Conservation (phyloP, 805 yeast genomes). For the Monosporozyma unispora region DNA sequence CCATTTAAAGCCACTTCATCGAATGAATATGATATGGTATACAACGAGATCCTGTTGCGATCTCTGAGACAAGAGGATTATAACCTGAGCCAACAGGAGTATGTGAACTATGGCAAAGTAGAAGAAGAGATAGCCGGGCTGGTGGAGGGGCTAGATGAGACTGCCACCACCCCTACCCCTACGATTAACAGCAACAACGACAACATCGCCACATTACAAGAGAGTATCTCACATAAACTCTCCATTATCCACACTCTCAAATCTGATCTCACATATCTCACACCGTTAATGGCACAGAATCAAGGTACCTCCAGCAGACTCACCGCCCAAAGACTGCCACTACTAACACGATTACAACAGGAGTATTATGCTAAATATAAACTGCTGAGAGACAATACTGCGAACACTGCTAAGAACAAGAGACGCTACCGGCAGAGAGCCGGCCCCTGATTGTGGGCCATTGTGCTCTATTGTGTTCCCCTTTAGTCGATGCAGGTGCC, state of each 20-base stretch:
- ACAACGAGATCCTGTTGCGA: conserved; percentile 16
- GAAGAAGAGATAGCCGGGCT: background rate
- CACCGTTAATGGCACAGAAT: conserved; percentile 15
- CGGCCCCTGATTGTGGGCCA: too few relatives aligned
- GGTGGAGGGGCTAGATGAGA: too few relatives aligned
- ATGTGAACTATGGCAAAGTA: conserved; percentile 2
- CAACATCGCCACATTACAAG: background rate
- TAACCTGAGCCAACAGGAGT: background rate
- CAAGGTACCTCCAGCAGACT: conserved; percentile 5
- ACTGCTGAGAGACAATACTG: too few relatives aligned
- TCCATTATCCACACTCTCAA: too few relatives aligned
- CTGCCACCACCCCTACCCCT: too few relatives aligned
- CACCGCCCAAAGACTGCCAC: conserved; percentile 13
- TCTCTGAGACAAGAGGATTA: conserved; percentile 2
- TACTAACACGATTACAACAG: conserved; percentile 11
- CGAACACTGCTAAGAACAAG: background rate
- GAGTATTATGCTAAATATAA: conserved; percentile 17
- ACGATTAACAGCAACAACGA: too few relatives aligned
- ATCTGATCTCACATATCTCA: too few relatives aligned
- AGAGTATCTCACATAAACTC: too few relatives aligned
- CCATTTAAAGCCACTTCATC: conserved; percentile 12
- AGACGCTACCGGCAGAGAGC: too few relatives aligned
- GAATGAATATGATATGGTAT: conserved; percentile 13
- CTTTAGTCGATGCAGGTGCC: too few relatives aligned
- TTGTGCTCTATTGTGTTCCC: too few relatives aligned